Evolutionary conservation across 306 rosid genomes (phyloP).

Genomic region (Cucurbita ficifolia): DNA sequence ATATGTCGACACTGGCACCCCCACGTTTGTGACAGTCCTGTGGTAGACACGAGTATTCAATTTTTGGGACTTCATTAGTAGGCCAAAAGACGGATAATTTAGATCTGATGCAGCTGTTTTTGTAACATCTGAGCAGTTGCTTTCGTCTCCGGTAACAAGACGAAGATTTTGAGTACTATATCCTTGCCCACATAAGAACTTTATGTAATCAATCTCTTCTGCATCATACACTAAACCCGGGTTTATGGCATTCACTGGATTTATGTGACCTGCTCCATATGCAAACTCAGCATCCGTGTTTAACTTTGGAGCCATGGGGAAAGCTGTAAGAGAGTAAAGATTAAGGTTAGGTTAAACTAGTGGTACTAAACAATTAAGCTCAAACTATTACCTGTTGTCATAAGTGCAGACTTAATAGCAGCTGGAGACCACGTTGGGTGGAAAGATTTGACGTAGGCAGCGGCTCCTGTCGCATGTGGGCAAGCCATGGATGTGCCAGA

Average conservation of each 20-base stretch:
- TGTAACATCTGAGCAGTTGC: constrained; percentile 13
- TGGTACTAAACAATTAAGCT: neutral
- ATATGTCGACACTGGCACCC: constrained; percentile 16
- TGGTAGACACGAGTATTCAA: constrained; percentile 13
- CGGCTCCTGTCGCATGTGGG: constrained; percentile 19
- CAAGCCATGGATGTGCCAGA: constrained; percentile 33
- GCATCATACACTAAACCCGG: constrained; percentile 28
- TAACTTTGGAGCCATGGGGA: neutral
- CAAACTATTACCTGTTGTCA: constrained; percentile 13
- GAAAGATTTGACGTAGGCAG: constrained; percentile 21
- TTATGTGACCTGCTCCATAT: constrained; percentile 16
- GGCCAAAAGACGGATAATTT: constrained; percentile 40
- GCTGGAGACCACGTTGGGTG: constrained; percentile 28
- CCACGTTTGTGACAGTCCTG: constrained; percentile 38
- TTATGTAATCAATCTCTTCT: constrained; percentile 12
- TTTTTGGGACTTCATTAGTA: neutral
- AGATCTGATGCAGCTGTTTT: constrained; percentile 10
- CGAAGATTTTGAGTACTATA: constrained; percentile 8
- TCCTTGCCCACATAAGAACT: constrained; percentile 22
- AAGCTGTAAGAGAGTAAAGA: constrained; percentile 10
- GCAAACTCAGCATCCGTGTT: constrained; percentile 11
- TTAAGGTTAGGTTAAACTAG: neutral
- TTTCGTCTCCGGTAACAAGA: constrained; percentile 15
- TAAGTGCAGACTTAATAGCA: constrained; percentile 23
- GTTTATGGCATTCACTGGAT: constrained; percentile 10